Conservation (phyloP, 1,284 basidiomycete species). For the Cutaneotrichosporon cyanovorans region DNA sequence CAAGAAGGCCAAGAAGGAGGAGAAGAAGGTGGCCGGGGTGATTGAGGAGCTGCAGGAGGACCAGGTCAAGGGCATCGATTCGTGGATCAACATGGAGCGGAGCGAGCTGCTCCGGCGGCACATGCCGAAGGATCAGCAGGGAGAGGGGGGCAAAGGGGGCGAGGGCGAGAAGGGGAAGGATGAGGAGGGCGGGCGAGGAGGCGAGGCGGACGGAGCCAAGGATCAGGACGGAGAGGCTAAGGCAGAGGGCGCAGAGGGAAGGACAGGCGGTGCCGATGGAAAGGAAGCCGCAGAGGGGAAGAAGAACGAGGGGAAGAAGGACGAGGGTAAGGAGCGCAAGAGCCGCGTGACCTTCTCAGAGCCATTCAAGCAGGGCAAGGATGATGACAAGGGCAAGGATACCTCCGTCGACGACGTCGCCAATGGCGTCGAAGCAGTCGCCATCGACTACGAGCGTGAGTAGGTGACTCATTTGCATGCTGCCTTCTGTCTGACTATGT, state of each 20-base stretch:
- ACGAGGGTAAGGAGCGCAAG: constrained; percentile 1
- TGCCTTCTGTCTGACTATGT: too few species aligned
- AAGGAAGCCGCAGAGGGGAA: constrained; percentile 1
- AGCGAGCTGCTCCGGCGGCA: not conserved
- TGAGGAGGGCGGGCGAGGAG: constrained; percentile 1
- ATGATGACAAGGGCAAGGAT: constrained; percentile 8
- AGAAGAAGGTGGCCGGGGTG: constrained; percentile 10
- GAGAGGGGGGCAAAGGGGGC: constrained; percentile 1
- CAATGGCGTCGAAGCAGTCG: not conserved
- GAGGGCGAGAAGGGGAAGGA: constrained; percentile 4
- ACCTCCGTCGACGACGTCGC: constrained; percentile 1
- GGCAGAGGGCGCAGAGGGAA: too few species aligned
- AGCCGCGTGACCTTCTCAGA: constrained; percentile 11
- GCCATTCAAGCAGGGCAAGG: constrained; percentile 2
- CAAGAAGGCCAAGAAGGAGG: constrained; percentile 2
- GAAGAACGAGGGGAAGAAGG: constrained; percentile 4
- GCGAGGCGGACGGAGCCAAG: too few species aligned
- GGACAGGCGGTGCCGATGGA: constrained; percentile 7
- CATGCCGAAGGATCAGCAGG: not conserved
- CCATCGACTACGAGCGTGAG: constrained; percentile 11
- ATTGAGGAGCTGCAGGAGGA: constrained; percentile 17
- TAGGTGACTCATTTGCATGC: too few species aligned
- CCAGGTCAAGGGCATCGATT: constrained; percentile 27
- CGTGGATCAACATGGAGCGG: constrained; percentile 32
- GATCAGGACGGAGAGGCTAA: too few species aligned